Conservation (phyloP, 306 rosid species). For the Lathyrus oleraceus region DNA sequence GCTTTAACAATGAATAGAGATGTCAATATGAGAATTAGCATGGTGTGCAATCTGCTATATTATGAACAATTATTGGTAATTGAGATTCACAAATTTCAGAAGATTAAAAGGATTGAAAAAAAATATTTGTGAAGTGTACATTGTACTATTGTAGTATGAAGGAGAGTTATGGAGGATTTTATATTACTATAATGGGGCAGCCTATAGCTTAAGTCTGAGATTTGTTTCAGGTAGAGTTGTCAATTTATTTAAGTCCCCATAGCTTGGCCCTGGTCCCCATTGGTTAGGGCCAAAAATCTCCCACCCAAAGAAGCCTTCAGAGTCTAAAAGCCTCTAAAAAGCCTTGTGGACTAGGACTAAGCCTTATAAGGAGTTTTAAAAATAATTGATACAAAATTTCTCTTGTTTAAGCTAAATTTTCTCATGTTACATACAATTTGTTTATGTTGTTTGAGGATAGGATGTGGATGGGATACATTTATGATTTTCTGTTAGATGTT, state of each 20-base stretch:
- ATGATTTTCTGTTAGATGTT: slow-evolving; percentile 7
- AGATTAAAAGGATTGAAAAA: not conserved
- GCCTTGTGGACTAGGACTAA: too few relatives aligned
- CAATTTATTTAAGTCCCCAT: too few relatives aligned
- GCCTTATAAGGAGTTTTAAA: too few relatives aligned
- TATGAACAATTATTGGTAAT: slow-evolving; percentile 3
- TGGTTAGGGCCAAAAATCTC: too few relatives aligned
- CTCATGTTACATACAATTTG: slow-evolving; percentile 15
- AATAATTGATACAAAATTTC: too few relatives aligned
- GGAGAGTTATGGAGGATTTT: not conserved
- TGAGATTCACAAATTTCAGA: not conserved
- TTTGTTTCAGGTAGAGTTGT: not conserved
- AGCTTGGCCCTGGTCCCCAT: too few relatives aligned
- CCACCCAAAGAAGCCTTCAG: too few relatives aligned
- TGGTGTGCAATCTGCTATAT: not conserved
- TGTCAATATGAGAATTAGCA: not conserved
- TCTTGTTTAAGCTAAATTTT: slow-evolving; percentile 1
- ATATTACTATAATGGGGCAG: not conserved
- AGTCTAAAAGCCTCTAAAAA: too few relatives aligned
- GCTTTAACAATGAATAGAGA: not conserved
- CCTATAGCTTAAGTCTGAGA: slow-evolving; percentile 10
- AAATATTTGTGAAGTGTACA: not conserved
- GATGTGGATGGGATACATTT: not conserved
- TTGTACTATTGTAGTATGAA: not conserved
- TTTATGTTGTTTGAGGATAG: slow-evolving; percentile 16